Evolutionary conservation across 305 asterid genomes (phyloP).

Genomic region (Salvia sclarea): DNA sequence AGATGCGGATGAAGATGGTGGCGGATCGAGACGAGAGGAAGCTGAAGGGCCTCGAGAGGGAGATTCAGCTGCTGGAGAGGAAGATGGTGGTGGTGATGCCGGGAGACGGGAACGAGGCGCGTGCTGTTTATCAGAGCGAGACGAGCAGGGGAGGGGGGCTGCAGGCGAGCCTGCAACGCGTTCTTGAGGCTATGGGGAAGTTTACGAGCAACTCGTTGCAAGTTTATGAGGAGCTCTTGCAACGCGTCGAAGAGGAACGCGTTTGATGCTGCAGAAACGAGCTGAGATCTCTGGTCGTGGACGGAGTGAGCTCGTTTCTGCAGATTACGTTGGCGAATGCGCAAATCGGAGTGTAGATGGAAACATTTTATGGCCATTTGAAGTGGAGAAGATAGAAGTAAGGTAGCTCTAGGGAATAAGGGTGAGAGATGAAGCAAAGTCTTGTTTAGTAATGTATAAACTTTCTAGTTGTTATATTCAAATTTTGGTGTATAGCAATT

Average conservation of each 20-base stretch:
- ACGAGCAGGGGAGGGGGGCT: constrained; percentile 62
- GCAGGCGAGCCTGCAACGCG: constrained; percentile 66
- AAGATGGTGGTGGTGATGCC: constrained; percentile 60
- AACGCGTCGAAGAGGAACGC: constrained; percentile 74
- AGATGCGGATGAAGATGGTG: constrained; percentile 69
- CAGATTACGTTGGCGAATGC: neutral
- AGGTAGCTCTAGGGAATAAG: neutral
- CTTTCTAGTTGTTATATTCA: neutral
- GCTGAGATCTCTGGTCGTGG: neutral
- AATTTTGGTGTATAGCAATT: neutral
- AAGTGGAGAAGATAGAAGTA: neutral
- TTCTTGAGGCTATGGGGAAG: constrained; percentile 85
- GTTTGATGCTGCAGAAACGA: neutral
- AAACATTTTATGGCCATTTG: too few species aligned
- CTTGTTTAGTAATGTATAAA: neutral
- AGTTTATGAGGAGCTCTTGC: constrained; percentile 75
- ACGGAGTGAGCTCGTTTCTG: neutral
- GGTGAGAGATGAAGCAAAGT: neutral
- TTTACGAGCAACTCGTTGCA: constrained; percentile 57
- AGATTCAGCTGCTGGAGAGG: constrained; percentile 75
- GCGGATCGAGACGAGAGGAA: constrained; percentile 70
- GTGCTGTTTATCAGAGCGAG: constrained; percentile 79
- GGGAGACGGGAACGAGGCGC: constrained; percentile 46
- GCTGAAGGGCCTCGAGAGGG: constrained; percentile 72
- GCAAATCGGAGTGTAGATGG: neutral